Evolutionary conservation across 108 stramenopile species (phyloP).

Genomic region (Cyclotella atomus): DNA sequence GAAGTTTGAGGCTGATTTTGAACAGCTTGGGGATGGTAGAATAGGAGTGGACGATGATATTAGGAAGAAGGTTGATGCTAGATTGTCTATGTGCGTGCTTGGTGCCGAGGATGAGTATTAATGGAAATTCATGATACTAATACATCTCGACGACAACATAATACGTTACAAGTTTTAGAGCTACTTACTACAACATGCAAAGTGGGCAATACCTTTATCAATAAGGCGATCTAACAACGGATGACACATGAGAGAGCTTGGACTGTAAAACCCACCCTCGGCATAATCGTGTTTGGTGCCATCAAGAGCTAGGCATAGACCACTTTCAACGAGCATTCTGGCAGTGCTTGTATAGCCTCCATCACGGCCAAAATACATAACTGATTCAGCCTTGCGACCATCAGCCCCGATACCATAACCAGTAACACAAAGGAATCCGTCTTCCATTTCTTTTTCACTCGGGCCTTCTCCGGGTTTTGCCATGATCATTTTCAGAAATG

Average conservation of each 20-base stretch:
- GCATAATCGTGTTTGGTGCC: slow-evolving; percentile 13
- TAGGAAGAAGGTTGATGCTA: slow-evolving; percentile 49
- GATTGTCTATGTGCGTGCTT: slow-evolving; percentile 45
- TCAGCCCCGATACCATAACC: slow-evolving; percentile 63
- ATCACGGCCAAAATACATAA: slow-evolving; percentile 67
- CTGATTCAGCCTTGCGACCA: slow-evolving; percentile 53
- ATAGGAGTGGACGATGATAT: slow-evolving; percentile 37
- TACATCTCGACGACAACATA: too few relatives aligned
- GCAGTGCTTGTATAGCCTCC: slow-evolving; percentile 79
- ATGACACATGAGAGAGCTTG: slow-evolving; percentile 67
- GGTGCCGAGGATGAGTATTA: slow-evolving; percentile 38
- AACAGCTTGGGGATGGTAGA: slow-evolving; percentile 51
- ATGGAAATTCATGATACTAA: too few relatives aligned
- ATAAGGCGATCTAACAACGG: slow-evolving; percentile 68
- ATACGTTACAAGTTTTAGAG: too few relatives aligned
- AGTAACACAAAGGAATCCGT: slow-evolving; percentile 57
- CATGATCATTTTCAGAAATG: slow-evolving; percentile 56
- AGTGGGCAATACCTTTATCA: slow-evolving; percentile 56
- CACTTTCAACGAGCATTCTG: slow-evolving; percentile 80
- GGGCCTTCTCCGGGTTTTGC: slow-evolving; percentile 87
- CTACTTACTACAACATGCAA: too few relatives aligned
- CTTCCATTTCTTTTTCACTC: slow-evolving; percentile 59
- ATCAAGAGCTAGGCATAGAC: slow-evolving; percentile 67
- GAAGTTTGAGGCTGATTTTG: slow-evolving; percentile 62
- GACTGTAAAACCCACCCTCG: slow-evolving; percentile 79